Base-by-base conservation (phyloP, 345 rosid genomes). In the Trapa bicornis region DNA sequence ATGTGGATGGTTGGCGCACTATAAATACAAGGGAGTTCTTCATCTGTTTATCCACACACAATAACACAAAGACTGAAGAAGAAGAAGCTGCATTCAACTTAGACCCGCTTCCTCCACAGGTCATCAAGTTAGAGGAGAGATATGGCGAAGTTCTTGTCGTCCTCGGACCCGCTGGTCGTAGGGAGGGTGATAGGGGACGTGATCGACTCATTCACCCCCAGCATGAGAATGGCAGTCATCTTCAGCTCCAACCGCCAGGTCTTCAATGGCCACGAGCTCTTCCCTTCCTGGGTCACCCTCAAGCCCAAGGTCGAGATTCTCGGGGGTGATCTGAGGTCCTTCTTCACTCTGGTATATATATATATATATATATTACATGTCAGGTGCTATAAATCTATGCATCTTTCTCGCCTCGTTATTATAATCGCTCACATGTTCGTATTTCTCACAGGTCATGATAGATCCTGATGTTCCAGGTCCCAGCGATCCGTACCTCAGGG, bases 381-480 rank as follows among this genome's bases (percentile, higher is more conserved):
- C 43, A 41, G 4, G 43, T 1, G 43, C 29, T 22, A 22, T 22
- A 22, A 41, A 41, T 3, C 43, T 3, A 3, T 41, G 43, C 7
- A 41, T 41, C 43, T 41, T 41, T 41, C 43, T 17, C 60, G 58
- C 58, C 58, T 3, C 6, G 22, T 7, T 7, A 33, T 41, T 50
- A 3, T 16, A 22, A 22, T 22, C 29, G 29, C 0, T 22, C 29
- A 22, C 29, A 22, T 22, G 29, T 50, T 50, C 17, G 43, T 61
- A 12, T 14, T 17, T 60, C 42, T 70, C 39, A 70, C 72, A 92
- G 93, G 81, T 92, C 66, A 85, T 89, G 98, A 83, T 84, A 45
- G 96, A 92, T 75, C 98, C 98, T 1, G 98, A 92, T 77, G 92
- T 87, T 58, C 98, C 98, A 48, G 87, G 96, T 74, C 98, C 96